Conservation (phyloP, 768 basidiomycete species). For the Xerocomellus intermedius region DNA sequence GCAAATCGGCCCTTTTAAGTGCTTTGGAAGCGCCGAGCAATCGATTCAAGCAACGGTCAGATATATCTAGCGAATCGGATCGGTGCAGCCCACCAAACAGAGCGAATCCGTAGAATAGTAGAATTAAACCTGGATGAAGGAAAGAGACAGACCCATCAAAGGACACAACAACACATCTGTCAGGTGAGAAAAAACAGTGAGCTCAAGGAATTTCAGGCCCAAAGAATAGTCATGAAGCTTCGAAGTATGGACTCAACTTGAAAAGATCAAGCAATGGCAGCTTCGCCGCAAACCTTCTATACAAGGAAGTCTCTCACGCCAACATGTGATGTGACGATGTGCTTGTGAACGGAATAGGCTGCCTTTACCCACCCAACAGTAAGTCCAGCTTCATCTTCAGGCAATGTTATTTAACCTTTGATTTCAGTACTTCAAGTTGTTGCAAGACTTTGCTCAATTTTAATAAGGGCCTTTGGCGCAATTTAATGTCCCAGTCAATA, state of each 20-base stretch:
- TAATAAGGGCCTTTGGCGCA: background rate
- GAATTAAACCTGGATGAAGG: background rate
- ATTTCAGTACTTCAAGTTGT: background rate
- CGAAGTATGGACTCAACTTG: too few species aligned
- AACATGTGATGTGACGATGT: too few species aligned
- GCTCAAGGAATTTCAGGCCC: background rate
- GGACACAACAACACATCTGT: background rate
- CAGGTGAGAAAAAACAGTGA: too few species aligned
- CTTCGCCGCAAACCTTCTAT: too few species aligned
- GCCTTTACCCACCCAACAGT: background rate
- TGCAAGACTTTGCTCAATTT: background rate
- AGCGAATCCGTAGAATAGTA: too few species aligned
- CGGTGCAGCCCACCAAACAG: background rate
- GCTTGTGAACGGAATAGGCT: background rate
- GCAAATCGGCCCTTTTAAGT: too few species aligned
- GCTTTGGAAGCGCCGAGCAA: too few species aligned
- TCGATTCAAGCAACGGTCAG: too few species aligned
- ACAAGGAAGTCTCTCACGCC: background rate
- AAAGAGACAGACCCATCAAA: background rate
- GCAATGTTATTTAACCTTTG: background rate
- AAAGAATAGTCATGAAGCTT: too few species aligned
- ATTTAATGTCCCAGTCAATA: slow-evolving; percentile 31
- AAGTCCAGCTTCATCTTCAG: background rate
- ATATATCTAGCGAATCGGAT: too few species aligned
- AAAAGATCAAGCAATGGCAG: too few species aligned